Base-by-base conservation (phyloP, 805 yeast genomes). In the Ogataea paradorogensis region DNA sequence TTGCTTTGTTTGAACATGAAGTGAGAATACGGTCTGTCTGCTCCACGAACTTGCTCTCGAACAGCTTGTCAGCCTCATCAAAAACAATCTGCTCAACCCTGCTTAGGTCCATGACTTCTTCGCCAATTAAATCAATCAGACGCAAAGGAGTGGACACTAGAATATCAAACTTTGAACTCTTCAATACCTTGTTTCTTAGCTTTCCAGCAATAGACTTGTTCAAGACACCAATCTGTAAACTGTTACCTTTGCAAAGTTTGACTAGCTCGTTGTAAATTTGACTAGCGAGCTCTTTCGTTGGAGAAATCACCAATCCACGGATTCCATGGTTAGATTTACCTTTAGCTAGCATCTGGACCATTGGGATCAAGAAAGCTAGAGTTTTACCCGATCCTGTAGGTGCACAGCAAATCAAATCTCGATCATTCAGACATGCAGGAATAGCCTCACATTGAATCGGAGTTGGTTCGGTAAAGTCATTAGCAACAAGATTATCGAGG, bases 381-480 rank as follows among this genome's bases (percentile, higher is more conserved):
- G 99, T 93, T 60, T 93, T 93, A 70, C 99, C 99, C 4, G 97
- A 88, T 52, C 99, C 99, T 1, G 99, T 93, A 33, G 98, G 98
- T 0, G 98, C 97, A 71, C 96, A 87, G 1, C 95, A 95, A 30
- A 93, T 69, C 24, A 93, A 59, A 58, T 91, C 97, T 43, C 95
- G 75, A 21, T 70, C 73, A 38, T 76, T 71, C 38, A 88, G 64
- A 10, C 86, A 64, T 8, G 79, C 68, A 2, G 99, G 97, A 29
- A 93, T 80, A 2, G 89, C 79, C 61, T 93, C 97, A 46, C 88
- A 76, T 65, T 93, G 99, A 52, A 93, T 86, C 3, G 97, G 82
- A 0, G 99, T 91, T 5, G 99, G 98, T 46, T 80, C 85, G 1
- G 80, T 74, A 56, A 90, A 90, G 37, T 80, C 84, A 32, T 82